phyloP scores from a whole-genome alignment of 2,329 filamentous ascomycete species.

The Beauveria caledonica region DNA sequence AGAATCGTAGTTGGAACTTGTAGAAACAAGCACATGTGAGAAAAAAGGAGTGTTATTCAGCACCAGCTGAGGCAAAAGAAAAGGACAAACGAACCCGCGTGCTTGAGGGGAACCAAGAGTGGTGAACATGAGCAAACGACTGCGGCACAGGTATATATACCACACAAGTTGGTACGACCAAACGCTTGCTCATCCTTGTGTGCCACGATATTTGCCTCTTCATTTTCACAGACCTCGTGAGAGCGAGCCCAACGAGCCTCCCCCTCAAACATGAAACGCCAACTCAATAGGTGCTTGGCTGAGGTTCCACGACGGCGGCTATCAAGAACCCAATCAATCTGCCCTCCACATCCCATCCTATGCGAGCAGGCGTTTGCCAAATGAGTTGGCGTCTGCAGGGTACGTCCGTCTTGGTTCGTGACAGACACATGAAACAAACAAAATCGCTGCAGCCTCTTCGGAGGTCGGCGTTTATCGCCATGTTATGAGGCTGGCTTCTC shows the following conservation, averaged over 20 bases:
- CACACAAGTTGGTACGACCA: too few relatives aligned
- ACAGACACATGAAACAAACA: neutral
- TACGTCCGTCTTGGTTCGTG: neutral
- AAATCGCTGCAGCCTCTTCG: neutral
- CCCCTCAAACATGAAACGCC: neutral
- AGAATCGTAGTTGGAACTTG: too few relatives aligned
- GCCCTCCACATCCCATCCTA: too few relatives aligned
- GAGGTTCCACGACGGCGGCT: neutral
- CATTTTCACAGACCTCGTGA: too few relatives aligned
- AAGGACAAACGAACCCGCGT: neutral
- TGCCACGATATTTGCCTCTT: too few relatives aligned
- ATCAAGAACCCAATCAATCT: too few relatives aligned
- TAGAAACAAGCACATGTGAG: too few relatives aligned
- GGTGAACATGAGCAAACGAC: neutral
- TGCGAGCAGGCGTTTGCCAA: neutral
- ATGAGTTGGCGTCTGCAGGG: neutral
- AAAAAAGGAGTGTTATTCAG: neutral
- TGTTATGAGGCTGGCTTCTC: neutral
- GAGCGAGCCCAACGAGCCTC: neutral
- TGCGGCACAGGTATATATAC: neutral
- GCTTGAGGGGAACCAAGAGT: neutral
- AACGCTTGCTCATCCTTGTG: too few relatives aligned
- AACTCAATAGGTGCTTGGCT: neutral
- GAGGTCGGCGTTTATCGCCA: neutral
- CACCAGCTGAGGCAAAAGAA: neutral